A percentile compares a stretch with the other conserved stretches of the same genome.
Evolutionary conservation across 164 flowering plant species (phyloP).

Genomic region (Nelumbo lutea): DNA sequence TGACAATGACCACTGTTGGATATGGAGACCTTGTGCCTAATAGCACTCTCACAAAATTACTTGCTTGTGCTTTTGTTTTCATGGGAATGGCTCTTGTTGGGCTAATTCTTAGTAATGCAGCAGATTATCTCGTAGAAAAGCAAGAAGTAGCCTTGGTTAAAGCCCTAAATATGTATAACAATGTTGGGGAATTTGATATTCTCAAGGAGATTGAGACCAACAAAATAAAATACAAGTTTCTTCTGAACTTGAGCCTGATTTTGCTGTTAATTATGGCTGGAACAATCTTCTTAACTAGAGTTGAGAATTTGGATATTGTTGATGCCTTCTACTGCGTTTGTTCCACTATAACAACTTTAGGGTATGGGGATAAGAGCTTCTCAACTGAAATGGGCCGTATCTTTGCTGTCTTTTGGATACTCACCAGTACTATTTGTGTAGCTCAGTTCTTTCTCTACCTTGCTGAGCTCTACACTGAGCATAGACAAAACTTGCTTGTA

Average conservation of each 20-base stretch:
- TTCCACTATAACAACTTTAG: constrained; percentile 77
- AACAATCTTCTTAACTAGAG: constrained; percentile 35
- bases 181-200: constrained; percentile 33
- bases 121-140: constrained; percentile 70
- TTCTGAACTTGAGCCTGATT: constrained; percentile 24
- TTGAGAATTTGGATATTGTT: constrained; percentile 43
- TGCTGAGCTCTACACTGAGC: constrained; percentile 56
- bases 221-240: constrained; percentile 44
- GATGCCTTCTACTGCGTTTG: constrained; percentile 88
- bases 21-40: constrained; percentile 86
- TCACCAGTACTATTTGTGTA: constrained; percentile 62
- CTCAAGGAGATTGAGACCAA: constrained; percentile 47
- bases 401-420: constrained; percentile 80
- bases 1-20: constrained; percentile 93
- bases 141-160: constrained; percentile 53
- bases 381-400: constrained; percentile 65
- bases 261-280: constrained; percentile 45
- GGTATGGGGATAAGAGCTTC: constrained; percentile 86
- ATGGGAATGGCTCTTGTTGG: constrained; percentile 71
- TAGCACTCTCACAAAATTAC: constrained; percentile 44
- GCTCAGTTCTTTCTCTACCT: constrained; percentile 68
- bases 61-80: constrained; percentile 76
- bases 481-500: constrained; percentile 37
- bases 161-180: constrained; percentile 32
- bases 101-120: constrained; percentile 59